Evolutionary conservation across 495 filamentous ascomycete genomes (phyloP).

Genomic region (Margaritispora aquatica): DNA sequence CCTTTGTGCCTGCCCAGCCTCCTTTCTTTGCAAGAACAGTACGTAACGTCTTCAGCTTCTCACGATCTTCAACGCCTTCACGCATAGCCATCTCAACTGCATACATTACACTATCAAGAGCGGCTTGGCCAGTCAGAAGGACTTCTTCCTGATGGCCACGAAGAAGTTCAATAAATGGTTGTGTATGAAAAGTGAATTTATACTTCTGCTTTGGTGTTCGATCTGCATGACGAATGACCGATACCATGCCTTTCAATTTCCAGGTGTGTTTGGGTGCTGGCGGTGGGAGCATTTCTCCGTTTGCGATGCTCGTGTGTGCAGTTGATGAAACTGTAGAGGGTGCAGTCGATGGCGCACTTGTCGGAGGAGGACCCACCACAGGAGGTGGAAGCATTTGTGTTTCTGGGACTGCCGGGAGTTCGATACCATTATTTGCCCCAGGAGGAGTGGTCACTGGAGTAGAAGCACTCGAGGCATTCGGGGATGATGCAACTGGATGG

Average conservation of each 20-base stretch:
- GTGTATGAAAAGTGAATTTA: slow-evolving; percentile 97
- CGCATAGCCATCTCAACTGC: slow-evolving; percentile 75
- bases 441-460: slow-evolving; percentile 45
- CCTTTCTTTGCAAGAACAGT: slow-evolving; percentile 89
- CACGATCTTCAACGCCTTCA: slow-evolving; percentile 72
- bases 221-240: slow-evolving; percentile 92
- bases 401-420: slow-evolving; percentile 24
- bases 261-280: slow-evolving; percentile 92
- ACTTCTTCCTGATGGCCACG: slow-evolving; percentile 96
- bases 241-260: slow-evolving; percentile 98
- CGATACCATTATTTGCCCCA: slow-evolving; percentile 28
- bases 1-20: slow-evolving; percentile 90
- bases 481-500: slow-evolving; percentile 8
- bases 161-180: slow-evolving; percentile 89
- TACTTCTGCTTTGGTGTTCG: slow-evolving; percentile 98
- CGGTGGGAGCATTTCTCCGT: slow-evolving; percentile 47
- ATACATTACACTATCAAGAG: slow-evolving; percentile 79
- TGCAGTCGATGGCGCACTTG: slow-evolving; percentile 35
- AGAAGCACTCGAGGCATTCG: slow-evolving; percentile 36
- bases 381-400: slow-evolving; percentile 19
- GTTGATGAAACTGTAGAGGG: slow-evolving; percentile 36
- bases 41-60: slow-evolving; percentile 76
- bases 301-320: slow-evolving; percentile 10
- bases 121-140: slow-evolving; percentile 84
- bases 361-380: slow-evolving; percentile 10